Conservation (phyloP, 192 early-diverging fungal species). For the Kappamyces sp. region DNA sequence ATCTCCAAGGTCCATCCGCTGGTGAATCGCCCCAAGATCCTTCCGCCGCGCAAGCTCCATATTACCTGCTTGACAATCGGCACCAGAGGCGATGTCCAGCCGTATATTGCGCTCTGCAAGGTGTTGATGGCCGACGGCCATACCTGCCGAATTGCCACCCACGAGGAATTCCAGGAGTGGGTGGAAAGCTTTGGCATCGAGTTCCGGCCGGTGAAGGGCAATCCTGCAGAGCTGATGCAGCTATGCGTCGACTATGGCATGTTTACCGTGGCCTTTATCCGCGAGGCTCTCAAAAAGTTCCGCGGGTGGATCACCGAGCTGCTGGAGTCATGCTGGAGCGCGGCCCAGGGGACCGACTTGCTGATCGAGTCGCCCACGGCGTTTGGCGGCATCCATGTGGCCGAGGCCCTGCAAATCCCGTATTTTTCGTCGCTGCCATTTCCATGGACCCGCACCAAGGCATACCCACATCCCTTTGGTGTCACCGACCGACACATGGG, state of each 20-base stretch:
- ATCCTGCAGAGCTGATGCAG: conserved; percentile 57
- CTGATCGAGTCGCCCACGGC: conserved; percentile 64
- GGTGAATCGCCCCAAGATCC: conserved; percentile 12
- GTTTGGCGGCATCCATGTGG: conserved; percentile 64
- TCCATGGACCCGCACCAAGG: conserved; percentile 70
- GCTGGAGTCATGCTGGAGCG: conserved; percentile 44
- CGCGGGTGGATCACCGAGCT: conserved; percentile 60
- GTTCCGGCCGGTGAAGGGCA: conserved; percentile 59
- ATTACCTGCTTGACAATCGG: conserved; percentile 68
- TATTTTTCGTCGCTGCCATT: conserved; percentile 65
- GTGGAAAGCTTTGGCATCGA: conserved; percentile 61
- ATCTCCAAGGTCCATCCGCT: conserved; percentile 7
- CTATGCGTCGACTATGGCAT: conserved; percentile 66
- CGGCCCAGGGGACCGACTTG: conserved; percentile 59
- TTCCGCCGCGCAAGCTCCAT: conserved; percentile 37
- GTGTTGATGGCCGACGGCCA: conserved; percentile 57
- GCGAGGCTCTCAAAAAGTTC: conserved; percentile 52
- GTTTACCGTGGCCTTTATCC: conserved; percentile 57
- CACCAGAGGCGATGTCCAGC: conserved; percentile 70
- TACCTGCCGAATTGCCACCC: conserved; percentile 59
- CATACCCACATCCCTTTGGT: conserved; percentile 67
- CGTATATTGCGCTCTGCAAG: conserved; percentile 66
- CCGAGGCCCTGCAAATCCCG: conserved; percentile 56
- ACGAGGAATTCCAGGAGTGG: conserved; percentile 60
- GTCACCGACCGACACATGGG: conserved; percentile 44